These are phyloP conservation scores for Carex scoparia DNA, from an alignment of 176 grass and related monocot species.

Conservation along the genomic window DNA sequence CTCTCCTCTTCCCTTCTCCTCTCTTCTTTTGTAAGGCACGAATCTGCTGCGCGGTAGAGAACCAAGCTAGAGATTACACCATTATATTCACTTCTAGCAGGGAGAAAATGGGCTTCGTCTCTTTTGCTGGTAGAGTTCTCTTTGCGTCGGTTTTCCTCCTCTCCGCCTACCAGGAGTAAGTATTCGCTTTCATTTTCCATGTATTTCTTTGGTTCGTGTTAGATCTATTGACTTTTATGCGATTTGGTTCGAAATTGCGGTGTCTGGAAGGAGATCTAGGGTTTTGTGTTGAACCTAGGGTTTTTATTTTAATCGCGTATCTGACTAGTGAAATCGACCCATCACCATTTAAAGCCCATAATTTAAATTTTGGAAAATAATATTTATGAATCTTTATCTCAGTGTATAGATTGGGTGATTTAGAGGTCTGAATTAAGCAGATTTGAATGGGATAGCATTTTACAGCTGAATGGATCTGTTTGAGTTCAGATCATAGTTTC, in stretches of 20 bases:
- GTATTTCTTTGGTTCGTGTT: neutral
- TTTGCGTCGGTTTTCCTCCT: constrained; percentile 78
- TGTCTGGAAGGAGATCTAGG: constrained; percentile 9
- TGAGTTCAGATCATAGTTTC: neutral
- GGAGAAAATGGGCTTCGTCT: constrained; percentile 73
- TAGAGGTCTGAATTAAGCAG: neutral
- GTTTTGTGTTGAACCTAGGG: constrained; percentile 6
- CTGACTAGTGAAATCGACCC: neutral
- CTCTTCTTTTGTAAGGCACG: neutral
- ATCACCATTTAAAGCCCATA: neutral
- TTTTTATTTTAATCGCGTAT: neutral
- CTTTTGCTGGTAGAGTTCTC: constrained; percentile 75
- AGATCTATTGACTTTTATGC: constrained; percentile 34
- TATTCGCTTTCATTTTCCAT: neutral
- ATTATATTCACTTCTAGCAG: neutral
- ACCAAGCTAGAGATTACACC: neutral
- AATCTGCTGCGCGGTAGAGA: constrained; percentile 9
- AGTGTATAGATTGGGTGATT: constrained; percentile 4
- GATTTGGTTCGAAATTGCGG: neutral
- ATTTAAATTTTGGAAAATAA: neutral
- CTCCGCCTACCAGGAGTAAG: constrained; percentile 91
- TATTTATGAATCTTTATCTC: neutral
- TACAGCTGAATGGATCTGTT: neutral
- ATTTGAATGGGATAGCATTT: constrained; percentile 6
- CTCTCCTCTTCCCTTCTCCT: neutral